These are phyloP conservation scores for Coelastrella sp. DNA, from an alignment of 139 green algal genomes.

Conservation along the genomic window DNA sequence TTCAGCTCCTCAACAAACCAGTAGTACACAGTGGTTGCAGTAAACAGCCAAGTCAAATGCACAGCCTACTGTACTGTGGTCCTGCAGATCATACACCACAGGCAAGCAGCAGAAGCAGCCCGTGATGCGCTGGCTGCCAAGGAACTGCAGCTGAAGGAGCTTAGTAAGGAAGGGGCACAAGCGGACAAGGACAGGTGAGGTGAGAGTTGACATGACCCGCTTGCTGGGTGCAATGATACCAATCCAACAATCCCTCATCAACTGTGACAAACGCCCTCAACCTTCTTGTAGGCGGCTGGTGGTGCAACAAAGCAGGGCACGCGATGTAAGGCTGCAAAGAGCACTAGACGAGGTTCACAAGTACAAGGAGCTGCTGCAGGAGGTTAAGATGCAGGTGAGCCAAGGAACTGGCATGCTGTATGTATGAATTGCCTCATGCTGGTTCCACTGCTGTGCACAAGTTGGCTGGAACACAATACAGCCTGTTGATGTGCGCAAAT, in stretches of 20 bases:
- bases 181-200: conserved; percentile 55
- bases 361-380: conserved; percentile 74
- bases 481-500: too few species aligned
- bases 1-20: too few species aligned
- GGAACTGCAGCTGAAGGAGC: conserved; percentile 56
- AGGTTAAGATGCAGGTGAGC: conserved; percentile 59
- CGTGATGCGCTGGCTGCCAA: conserved; percentile 43
- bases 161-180: conserved; percentile 52
- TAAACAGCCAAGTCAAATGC: too few species aligned
- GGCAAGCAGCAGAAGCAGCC: conserved; percentile 25
- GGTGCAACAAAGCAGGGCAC: conserved; percentile 60
- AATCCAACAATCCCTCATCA: background rate
- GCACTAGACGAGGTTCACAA: conserved; percentile 79
- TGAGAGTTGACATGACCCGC: background rate
- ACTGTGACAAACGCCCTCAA: background rate
- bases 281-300: background rate
- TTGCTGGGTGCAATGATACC: background rate
- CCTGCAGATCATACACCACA: conserved; percentile 27
- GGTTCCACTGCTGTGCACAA: too few species aligned
- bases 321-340: conserved; percentile 75
- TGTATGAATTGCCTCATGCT: too few species aligned
- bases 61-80: background rate
- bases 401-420: background rate
- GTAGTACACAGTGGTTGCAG: too few species aligned
- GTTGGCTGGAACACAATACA: too few species aligned